Base-by-base conservation (phyloP, 176 grass and related monocot genomes). In the Aegilops tauschii region DNA sequence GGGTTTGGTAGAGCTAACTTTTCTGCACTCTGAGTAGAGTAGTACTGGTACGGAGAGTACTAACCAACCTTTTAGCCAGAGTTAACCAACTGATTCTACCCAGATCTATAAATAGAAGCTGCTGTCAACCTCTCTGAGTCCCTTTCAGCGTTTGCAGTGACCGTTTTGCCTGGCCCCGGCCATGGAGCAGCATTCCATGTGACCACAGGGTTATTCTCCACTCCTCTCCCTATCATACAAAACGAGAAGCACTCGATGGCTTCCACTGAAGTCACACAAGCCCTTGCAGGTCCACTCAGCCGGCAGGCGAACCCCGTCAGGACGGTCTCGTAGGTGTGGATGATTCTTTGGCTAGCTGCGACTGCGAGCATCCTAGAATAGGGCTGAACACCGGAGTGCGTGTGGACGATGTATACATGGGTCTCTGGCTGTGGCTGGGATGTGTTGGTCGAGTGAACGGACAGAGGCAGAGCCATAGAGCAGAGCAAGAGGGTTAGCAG, bases 171-270 rank as follows among this genome's bases (percentile, higher is more conserved):
- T 79, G 75, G 69, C 56, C 20, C 56, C 56, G 56, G 44, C 6
- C 25, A 69, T 35, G 66, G 6, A 59, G 56, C 72, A 73, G 58
- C 63, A 78, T 62, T 90, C 78, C 84, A 42, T 85, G 82, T 47
- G 88, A 34, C 69, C 30, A 81, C 36, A 62, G 36, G 56, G 30
- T 73, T 83, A 44, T 78, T 83, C 61, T 69, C 28, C 85, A 80
- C 45, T 87, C 85, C 80, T 76, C 81, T 84, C 76, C 69, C 61
- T 81, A 40, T 85, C 85, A 84, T 59, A 45, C 69, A 82, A 80
- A 87, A 91, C 61, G 69, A 80, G 89, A 84, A 84, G 62, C 85
- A 91, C 89, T 87, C 17, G 69, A 91, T 87, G 27, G 67, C 61
- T 63, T 9, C 17, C 18, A 87, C 84, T 90, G 85, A 84, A 87